phyloP scores from a whole-genome alignment of 164 flowering plant species.

The Akebia trifoliata region DNA sequence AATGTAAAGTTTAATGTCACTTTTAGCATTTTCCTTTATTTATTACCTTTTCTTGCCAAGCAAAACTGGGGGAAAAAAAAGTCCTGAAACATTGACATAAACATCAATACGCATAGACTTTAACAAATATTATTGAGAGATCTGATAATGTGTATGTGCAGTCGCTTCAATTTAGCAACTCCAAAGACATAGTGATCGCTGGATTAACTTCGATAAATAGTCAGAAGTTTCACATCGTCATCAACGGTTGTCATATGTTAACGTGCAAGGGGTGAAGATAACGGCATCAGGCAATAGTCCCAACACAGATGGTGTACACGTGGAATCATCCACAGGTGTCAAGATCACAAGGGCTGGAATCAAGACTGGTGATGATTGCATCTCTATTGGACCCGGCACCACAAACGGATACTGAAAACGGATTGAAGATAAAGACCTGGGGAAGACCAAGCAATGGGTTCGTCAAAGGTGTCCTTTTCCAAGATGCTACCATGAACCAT shows the following conservation, averaged over 20 bases:
- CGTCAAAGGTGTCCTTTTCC: slow-evolving; percentile 3
- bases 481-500: slow-evolving; percentile 1
- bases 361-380: slow-evolving; percentile 18
- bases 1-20: too few species aligned
- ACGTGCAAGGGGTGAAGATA: slow-evolving; percentile 6
- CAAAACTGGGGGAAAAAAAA: too few species aligned
- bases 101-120: too few species aligned
- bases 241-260: slow-evolving; percentile 33
- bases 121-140: background rate
- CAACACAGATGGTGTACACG: slow-evolving; percentile 18
- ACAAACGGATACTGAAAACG: too few species aligned
- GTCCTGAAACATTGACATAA: background rate
- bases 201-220: slow-evolving; percentile 45
- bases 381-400: slow-evolving; percentile 18
- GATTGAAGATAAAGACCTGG: background rate
- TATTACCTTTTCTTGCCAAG: too few species aligned
- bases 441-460: slow-evolving; percentile 8
- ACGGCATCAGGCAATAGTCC: slow-evolving; percentile 10
- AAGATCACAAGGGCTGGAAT: slow-evolving; percentile 6
- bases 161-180: slow-evolving; percentile 16
- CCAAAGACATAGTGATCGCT: slow-evolving; percentile 25
- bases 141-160: slow-evolving; percentile 8
- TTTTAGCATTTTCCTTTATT: too few species aligned
- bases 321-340: slow-evolving; percentile 7
- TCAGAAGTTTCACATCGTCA: slow-evolving; percentile 31